A percentile compares a stretch with the other conserved stretches of the same genome.
Evolutionary conservation across 495 filamentous ascomycete genomes (phyloP).

Genomic region (Glutinoglossum americanum): DNA sequence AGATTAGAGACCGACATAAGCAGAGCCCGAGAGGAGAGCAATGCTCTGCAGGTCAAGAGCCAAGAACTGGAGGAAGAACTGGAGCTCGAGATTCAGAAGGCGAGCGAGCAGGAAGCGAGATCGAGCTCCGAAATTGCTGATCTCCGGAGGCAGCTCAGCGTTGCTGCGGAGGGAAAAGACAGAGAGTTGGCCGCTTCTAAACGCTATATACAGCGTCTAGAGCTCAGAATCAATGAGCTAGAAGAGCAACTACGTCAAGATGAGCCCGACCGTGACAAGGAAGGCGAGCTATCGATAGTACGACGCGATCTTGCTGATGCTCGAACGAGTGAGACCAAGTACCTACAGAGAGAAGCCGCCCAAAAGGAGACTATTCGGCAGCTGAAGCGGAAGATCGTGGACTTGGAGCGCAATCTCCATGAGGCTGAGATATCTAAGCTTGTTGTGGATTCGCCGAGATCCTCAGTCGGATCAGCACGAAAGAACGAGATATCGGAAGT

Average conservation of each 20-base stretch:
- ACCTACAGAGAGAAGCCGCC: constrained; percentile 14
- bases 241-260: neutral
- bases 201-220: neutral
- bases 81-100: constrained; percentile 24
- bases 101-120: constrained; percentile 21
- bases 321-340: constrained; percentile 19
- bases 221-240: neutral
- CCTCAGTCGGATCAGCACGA: constrained; percentile 10
- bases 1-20: constrained; percentile 37
- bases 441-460: constrained; percentile 9
- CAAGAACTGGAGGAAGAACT: constrained; percentile 21
- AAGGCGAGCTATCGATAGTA: neutral
- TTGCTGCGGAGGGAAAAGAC: neutral
- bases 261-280: neutral
- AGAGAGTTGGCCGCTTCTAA: neutral
- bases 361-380: constrained; percentile 26
- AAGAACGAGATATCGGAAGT: neutral
- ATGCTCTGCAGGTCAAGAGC: constrained; percentile 25
- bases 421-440: constrained; percentile 28
- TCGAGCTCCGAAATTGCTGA: constrained; percentile 20
- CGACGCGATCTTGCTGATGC: constrained; percentile 12
- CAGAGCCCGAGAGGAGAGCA: constrained; percentile 34
- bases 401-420: constrained; percentile 35
- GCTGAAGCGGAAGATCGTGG: constrained; percentile 30
- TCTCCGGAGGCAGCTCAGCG: constrained; percentile 3